These are phyloP conservation scores for Clonostachys rhizophaga DNA, from an alignment of 2,329 filamentous ascomycete genomes.

Conservation along the genomic window DNA sequence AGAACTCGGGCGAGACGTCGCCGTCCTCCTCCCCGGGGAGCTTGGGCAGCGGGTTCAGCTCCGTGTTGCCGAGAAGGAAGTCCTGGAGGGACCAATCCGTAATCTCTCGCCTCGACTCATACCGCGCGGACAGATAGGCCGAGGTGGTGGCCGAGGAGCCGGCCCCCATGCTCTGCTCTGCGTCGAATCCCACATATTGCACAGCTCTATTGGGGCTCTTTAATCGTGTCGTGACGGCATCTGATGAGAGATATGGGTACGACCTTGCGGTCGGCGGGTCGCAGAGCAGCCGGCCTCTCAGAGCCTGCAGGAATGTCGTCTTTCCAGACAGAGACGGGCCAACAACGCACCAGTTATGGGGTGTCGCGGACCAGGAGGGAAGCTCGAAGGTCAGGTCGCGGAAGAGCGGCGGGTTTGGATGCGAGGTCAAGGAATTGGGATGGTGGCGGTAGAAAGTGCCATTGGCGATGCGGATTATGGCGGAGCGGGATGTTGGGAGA, in stretches of 20 bases:
- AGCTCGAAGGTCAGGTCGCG: conserved; percentile 65
- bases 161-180: conserved; percentile 55
- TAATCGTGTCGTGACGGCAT: conserved; percentile 49
- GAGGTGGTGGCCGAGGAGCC: conserved; percentile 55
- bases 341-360: conserved; percentile 77
- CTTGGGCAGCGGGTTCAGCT: conserved; percentile 65
- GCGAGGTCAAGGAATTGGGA: conserved; percentile 45
- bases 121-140: conserved; percentile 82
- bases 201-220: conserved; percentile 64
- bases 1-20: conserved; percentile 38
- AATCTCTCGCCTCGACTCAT: conserved; percentile 81
- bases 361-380: conserved; percentile 43
- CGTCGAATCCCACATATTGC: conserved; percentile 86
- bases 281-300: conserved; percentile 72
- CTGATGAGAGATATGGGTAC: conserved; percentile 71
- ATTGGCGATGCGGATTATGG: conserved; percentile 66
- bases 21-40: conserved; percentile 37
- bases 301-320: conserved; percentile 75
- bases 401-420: conserved; percentile 70
- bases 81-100: conserved; percentile 83
- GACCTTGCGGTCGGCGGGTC: conserved; percentile 70
- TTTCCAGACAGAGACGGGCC: conserved; percentile 75
- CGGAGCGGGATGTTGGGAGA: conserved; percentile 5
- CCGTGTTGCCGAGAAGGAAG: conserved; percentile 77
- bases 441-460: conserved; percentile 81